Base-by-base conservation (phyloP, 176 grass and related monocot species). In the Carex littledalei region DNA sequence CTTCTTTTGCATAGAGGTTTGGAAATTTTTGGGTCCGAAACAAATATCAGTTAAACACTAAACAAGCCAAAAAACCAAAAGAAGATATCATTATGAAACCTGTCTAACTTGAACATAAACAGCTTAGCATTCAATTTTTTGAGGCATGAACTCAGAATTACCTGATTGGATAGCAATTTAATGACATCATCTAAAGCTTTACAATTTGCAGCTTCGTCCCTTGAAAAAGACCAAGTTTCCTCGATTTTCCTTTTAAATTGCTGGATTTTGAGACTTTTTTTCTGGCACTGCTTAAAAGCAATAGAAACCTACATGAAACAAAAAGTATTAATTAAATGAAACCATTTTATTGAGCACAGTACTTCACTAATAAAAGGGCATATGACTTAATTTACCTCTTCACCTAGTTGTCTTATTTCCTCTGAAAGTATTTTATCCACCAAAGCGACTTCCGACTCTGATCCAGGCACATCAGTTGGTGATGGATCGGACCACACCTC, bases 141-240 rank as follows among this genome's bases (percentile, higher is more conserved):
- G 70, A 80, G 49, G 35, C 57, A 76, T 67, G 63, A 58, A 69
- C 0, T 32, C 69, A 73, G 60, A 56, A 78, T 24, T 94, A 99
- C 96, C 96, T 99, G 93, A 88, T 89, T 92, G 1, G 91, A 88
- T 67, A 99, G 85, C 80, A 94, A 78, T 34, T 95, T 95, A 82
- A 99, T 92, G 82, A 95, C 88, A 21, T 94, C 91, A 79, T 95
- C 90, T 63, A 94, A 93, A 82, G 93, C 87, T 89, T 95, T 95
- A 86, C 87, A 95, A 54, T 94, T 99, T 82, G 90, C 87, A 68
- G 96, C 88, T 86, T 99, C 91, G 87, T 95, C 86, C 81, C 79
- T 94, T 47, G 81, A 87, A 81, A 87, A 71, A 45, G 88, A 86
- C 90, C 80, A 99, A 16, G 91, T 95, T 85, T 99, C 93, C 81